These are phyloP conservation scores for Lachancea lanzarotensis DNA, from an alignment of 805 yeast species.

Conservation along the genomic window DNA sequence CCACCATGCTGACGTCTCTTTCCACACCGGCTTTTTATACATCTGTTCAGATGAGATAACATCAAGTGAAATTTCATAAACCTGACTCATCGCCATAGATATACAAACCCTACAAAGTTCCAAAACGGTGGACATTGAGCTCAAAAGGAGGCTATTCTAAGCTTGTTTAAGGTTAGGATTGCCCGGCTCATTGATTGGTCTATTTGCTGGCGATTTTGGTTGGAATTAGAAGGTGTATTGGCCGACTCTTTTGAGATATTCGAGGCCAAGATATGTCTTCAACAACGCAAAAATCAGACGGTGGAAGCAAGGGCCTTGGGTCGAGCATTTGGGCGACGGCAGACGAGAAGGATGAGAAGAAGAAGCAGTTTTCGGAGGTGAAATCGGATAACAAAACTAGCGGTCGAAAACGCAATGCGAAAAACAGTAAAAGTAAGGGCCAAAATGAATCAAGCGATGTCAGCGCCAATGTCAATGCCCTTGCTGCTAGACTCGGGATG, in stretches of 20 bases:
- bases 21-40: background rate
- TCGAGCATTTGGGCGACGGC: background rate
- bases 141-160: background rate
- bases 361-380: background rate
- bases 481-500: conserved; percentile 7
- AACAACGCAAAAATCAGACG: background rate
- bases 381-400: background rate
- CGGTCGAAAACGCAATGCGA: background rate
- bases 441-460: background rate
- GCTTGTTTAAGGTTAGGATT: no score
- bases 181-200: no score
- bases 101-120: no score
- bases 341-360: background rate
- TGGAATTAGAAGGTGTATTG: no score
- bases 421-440: background rate
- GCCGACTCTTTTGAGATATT: background rate
- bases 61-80: background rate
- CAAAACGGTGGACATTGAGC: background rate
- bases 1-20: background rate
- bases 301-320: background rate
- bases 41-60: background rate
- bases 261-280: background rate
- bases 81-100: background rate
- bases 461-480: background rate
- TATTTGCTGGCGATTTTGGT: no score